Base-by-base conservation (phyloP, 1,139 yeast genomes). In the Hemisphaericaspora subhashii region DNA sequence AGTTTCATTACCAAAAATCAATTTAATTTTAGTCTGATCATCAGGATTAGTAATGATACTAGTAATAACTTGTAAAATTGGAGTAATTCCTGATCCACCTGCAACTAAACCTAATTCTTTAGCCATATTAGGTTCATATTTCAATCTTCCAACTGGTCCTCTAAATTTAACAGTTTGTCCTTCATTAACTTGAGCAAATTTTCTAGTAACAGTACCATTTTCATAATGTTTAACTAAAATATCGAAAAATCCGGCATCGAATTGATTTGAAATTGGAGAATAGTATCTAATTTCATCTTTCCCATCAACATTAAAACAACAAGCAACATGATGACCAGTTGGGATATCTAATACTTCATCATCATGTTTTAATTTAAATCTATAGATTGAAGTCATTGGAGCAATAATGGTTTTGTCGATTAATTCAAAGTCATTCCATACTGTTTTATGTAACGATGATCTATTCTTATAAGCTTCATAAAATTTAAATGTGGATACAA, bases 1-100 rank as follows among this genome's bases (percentile, higher is more conserved):
- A 11, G 88, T 76, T 51, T 83, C 85, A 52, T 85, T 84, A 33
- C 87, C 89, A 56, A 73, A 85, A 40, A 85, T 68, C 47, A 85
- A 63, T 2, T 78, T 68, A 39, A 85, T 69, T 41, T 72, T 72
- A 30, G 90, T 83, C 31, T 57, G 33, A 56, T 84, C 90, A 39
- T 74, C 79, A 7, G 86, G 81, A 30, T 82, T 79, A 21, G 89
- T 83, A 43, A 83, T 77, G 39, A 80, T 78, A 33, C 76, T 66
- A 28, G 82, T 77, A 39, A 79, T 65, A 11, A 85, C 83, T 56
- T 85, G 89, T 45, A 85, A 68, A 53, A 83, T 79, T 17, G 94
- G 92, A 11, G 94, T 84, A 43, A 85, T 82, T 39, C 92, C 92
- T 0, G 89, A 79, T 12, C 92, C 92, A 50, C 90, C 92, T n/a